Conservation (phyloP, 2,329 filamentous ascomycete genomes). For the Didymella keratinophila region DNA sequence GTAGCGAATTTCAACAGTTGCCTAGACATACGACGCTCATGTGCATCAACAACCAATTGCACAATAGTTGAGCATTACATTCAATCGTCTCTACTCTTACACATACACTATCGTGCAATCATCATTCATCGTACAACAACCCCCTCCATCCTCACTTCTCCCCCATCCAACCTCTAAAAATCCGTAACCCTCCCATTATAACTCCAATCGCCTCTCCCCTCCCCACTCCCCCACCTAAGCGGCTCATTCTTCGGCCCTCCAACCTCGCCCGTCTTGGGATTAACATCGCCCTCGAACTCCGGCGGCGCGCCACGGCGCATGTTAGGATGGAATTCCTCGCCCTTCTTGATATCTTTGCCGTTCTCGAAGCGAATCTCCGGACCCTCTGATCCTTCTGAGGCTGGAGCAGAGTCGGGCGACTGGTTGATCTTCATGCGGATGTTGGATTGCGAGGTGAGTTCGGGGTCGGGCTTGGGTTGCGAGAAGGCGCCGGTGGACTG, state of each 20-base stretch:
- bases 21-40: too few species aligned
- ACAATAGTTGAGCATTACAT: too few species aligned
- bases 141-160: too few species aligned
- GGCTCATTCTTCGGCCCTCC: conserved; percentile 98
- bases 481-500: conserved; percentile 78
- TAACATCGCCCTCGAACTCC: conserved; percentile 90
- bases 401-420: conserved; percentile 41
- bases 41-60: too few species aligned
- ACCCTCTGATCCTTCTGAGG: too few species aligned
- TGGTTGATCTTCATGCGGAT: conserved; percentile 44
- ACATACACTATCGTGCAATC: too few species aligned
- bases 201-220: conserved; percentile 75
- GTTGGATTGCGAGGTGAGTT: conserved; percentile 46
- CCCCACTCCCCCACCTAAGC: conserved; percentile 76
- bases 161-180: too few species aligned
- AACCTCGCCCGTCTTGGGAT: conserved; percentile 93
- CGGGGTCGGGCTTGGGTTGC: conserved; percentile 62
- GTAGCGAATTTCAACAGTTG: too few species aligned
- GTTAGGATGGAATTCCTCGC: conserved; percentile 73
- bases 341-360: conserved; percentile 57
- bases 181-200: conserved; percentile 96
- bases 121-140: too few species aligned
- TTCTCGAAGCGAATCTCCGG: conserved; percentile 13
- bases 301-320: conserved; percentile 79
- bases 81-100: too few species aligned